Conservation (phyloP, 2,329 filamentous ascomycete species). For the Talaromyces albobiverticillius region DNA sequence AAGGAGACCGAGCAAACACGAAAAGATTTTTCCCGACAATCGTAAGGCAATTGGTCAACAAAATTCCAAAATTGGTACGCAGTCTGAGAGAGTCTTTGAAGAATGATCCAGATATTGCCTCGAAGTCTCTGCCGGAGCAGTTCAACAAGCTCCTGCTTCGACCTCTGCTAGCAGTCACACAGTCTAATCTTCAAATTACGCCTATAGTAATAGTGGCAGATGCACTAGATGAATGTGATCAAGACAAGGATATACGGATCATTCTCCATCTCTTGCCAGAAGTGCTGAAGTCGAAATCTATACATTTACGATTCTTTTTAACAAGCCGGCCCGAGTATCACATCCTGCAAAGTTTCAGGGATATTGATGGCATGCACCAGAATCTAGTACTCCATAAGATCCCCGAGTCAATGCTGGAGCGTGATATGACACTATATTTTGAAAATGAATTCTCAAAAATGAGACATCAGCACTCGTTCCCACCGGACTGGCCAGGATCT, state of each 20-base stretch:
- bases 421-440: background rate
- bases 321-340: slow-evolving; percentile 1
- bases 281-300: background rate
- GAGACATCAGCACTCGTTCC: background rate
- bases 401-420: background rate
- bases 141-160: slow-evolving; percentile 25
- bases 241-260: background rate
- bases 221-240: background rate
- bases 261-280: background rate
- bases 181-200: background rate
- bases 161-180: slow-evolving; percentile 17
- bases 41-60: no score
- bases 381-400: slow-evolving; percentile 6
- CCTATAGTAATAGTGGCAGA: background rate
- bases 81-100: slow-evolving; percentile 35
- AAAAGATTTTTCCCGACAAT: slow-evolving; percentile 40
- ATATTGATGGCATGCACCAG: background rate
- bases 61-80: no score
- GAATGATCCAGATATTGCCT: slow-evolving; percentile 20
- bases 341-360: background rate
- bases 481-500: background rate
- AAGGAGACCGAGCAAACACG: slow-evolving; percentile 32
- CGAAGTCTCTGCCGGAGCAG: slow-evolving; percentile 23
- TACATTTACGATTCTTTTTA: background rate
- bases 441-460: slow-evolving; percentile 1